These are phyloP conservation scores for Pisolithus orientalis DNA, from an alignment of 768 basidiomycete species.

Conservation along the genomic window DNA sequence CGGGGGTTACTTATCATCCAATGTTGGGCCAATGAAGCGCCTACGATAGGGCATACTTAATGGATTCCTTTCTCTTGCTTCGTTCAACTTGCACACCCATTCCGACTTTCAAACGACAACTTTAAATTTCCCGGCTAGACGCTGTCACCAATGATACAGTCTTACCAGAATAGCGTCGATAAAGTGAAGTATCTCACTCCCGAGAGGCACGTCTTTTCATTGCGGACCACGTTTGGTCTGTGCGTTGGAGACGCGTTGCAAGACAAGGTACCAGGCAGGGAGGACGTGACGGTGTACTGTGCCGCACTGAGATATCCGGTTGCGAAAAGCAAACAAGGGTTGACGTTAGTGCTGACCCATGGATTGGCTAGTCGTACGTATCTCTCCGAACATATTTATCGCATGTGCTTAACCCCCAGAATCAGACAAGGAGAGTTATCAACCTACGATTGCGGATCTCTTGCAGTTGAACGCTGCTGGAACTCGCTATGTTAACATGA, in stretches of 20 bases:
- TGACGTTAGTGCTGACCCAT: constrained; percentile 23
- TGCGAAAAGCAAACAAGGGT: constrained; percentile 9
- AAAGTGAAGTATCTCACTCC: background rate
- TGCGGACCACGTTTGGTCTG: constrained; percentile 12
- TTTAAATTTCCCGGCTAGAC: background rate
- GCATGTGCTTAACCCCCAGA: background rate
- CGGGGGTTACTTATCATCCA: no score
- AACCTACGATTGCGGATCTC: constrained; percentile 13
- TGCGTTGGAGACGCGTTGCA: background rate
- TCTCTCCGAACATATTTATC: background rate
- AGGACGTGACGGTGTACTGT: constrained; percentile 12
- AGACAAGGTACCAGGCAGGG: background rate
- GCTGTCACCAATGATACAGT: background rate
- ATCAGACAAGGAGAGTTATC: constrained; percentile 26
- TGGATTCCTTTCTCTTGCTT: no score
- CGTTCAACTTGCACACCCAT: no score
- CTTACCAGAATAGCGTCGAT: background rate
- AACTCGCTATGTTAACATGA: background rate
- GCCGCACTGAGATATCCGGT: constrained; percentile 21
- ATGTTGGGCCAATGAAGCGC: no score
- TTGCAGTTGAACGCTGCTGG: constrained; percentile 7
- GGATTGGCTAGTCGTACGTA: constrained; percentile 23
- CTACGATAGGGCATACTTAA: no score
- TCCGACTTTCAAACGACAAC: no score
- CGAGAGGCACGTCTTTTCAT: constrained; percentile 15